These are phyloP conservation scores for Graphium sp. DNA, from an alignment of 2,329 filamentous ascomycete genomes.

Conservation along the genomic window DNA sequence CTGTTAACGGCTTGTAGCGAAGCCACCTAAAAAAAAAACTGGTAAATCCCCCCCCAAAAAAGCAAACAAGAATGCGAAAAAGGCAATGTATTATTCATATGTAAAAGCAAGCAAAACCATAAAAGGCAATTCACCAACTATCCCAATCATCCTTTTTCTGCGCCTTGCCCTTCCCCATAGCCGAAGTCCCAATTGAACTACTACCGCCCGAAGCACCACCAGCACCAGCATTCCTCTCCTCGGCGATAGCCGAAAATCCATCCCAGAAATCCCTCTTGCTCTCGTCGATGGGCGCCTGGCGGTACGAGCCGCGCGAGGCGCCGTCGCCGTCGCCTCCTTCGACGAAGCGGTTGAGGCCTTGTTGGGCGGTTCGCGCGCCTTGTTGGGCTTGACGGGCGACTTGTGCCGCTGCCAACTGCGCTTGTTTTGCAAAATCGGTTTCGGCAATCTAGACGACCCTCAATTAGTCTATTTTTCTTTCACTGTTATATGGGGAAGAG, in stretches of 20 bases:
- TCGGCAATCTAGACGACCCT: slow-evolving; percentile 47
- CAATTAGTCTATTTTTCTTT: slow-evolving; percentile 6
- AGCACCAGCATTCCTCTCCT: slow-evolving; percentile 20
- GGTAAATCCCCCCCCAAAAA: no score
- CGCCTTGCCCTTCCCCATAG: slow-evolving; percentile 37
- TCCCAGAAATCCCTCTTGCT: slow-evolving; percentile 84
- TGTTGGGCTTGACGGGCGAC: slow-evolving; percentile 48
- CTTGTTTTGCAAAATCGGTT: slow-evolving; percentile 57
- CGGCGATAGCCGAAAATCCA: slow-evolving; percentile 58
- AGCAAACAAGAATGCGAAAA: slow-evolving; percentile 2
- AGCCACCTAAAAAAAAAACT: no score
- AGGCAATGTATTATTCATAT: slow-evolving; percentile 1
- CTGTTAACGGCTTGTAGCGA: no score
- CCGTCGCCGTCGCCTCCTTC: slow-evolving; percentile 27
- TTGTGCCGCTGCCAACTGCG: slow-evolving; percentile 44
- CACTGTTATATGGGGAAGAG: slow-evolving; percentile 3
- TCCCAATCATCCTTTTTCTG: slow-evolving; percentile 46
- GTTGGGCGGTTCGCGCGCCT: slow-evolving; percentile 59
- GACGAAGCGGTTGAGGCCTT: slow-evolving; percentile 73
- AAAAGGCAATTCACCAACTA: slow-evolving; percentile 39
- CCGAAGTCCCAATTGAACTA: slow-evolving; percentile 39
- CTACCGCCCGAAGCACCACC: slow-evolving; percentile 8
- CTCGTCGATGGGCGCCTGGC: slow-evolving; percentile 31
- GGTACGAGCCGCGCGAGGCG: slow-evolving; percentile 9
- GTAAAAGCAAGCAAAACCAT: slow-evolving; percentile 1